A percentile compares a stretch with the other conserved stretches of the same genome.
Conservation (phyloP, 176 grass and related monocot species). For the Puya raimondii region DNA sequence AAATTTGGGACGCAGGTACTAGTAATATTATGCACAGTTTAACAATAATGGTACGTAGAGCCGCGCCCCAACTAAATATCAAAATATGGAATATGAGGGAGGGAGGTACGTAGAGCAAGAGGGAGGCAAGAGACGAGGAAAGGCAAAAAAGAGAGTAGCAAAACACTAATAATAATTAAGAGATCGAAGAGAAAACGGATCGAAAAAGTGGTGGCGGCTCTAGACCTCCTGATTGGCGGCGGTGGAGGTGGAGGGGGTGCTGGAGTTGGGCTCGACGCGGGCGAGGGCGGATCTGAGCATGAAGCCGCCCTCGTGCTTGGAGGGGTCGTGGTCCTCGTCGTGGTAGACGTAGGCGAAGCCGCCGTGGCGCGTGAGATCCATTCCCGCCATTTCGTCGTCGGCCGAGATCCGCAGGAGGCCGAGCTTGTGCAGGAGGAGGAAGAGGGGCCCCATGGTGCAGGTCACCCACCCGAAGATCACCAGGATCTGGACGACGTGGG, state of each 20-base stretch:
- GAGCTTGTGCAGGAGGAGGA: constrained; percentile 43
- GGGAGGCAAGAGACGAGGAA: too few relatives aligned
- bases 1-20: too few relatives aligned
- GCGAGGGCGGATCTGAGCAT: constrained; percentile 43
- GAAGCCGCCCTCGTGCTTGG: constrained; percentile 23
- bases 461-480: constrained; percentile 52
- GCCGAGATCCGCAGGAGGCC: constrained; percentile 28
- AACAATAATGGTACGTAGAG: too few relatives aligned
- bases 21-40: too few relatives aligned
- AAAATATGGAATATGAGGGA: too few relatives aligned
- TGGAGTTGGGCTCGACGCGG: constrained; percentile 38
- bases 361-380: constrained; percentile 50
- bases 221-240: constrained; percentile 3
- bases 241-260: constrained; percentile 33
- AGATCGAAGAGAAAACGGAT: accelerated
- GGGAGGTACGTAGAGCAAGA: too few relatives aligned
- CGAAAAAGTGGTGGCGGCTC: neutral
- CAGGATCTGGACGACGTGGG: constrained; percentile 37
- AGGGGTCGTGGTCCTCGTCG: constrained; percentile 25
- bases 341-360: constrained; percentile 46
- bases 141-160: too few relatives aligned
- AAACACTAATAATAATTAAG: too few relatives aligned
- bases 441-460: constrained; percentile 54
- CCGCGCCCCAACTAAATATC: too few relatives aligned
- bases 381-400: constrained; percentile 42